Evolutionary conservation across 2,329 filamentous ascomycete genomes (phyloP).

Genomic region (Trichophyton mentagrophytes): DNA sequence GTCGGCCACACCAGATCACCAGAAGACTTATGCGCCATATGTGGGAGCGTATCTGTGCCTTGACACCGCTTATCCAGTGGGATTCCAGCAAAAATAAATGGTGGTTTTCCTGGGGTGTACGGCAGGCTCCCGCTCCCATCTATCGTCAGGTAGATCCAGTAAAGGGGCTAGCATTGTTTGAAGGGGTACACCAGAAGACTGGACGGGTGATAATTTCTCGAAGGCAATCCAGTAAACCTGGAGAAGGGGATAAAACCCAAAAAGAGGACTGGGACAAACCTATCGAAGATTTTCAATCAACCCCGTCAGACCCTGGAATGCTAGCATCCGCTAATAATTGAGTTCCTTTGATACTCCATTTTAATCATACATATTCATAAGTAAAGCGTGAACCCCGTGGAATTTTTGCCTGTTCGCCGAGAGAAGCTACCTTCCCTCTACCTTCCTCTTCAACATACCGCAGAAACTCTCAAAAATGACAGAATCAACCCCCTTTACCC

Average conservation of each 20-base stretch:
- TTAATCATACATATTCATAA: neutral
- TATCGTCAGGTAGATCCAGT: conserved; percentile 10
- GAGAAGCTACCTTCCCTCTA: conserved; percentile 15
- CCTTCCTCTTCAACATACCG: conserved; percentile 56
- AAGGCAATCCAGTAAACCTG: neutral
- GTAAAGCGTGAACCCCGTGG: neutral
- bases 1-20: conserved; percentile 31
- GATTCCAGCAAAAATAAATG: conserved; percentile 16
- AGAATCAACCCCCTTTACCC: conserved; percentile 62
- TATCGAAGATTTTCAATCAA: neutral
- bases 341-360: neutral
- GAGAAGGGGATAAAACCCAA: neutral
- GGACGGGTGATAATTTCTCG: neutral
- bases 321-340: neutral
- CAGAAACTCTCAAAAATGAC: conserved; percentile 77
- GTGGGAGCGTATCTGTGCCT: conserved; percentile 26
- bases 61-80: conserved; percentile 22
- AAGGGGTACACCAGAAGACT: conserved; percentile 10
- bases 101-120: conserved; percentile 21
- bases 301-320: neutral
- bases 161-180: conserved; percentile 10
- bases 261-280: neutral
- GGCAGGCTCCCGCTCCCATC: neutral
- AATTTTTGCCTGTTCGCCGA: neutral
- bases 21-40: conserved; percentile 27